Base-by-base conservation (phyloP, 805 yeast genomes). In the Kuraishia molischiana region DNA sequence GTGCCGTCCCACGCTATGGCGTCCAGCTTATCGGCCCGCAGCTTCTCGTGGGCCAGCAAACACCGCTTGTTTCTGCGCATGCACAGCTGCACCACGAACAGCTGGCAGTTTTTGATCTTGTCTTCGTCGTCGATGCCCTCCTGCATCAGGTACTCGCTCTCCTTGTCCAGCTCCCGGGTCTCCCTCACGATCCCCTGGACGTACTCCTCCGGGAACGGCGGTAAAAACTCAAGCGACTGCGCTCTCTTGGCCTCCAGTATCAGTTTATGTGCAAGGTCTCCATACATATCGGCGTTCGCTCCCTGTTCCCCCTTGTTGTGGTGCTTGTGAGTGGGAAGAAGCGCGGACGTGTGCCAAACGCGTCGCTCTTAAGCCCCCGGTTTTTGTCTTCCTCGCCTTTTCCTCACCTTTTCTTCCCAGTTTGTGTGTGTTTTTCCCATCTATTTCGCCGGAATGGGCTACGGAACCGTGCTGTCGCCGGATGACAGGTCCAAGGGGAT, bases 41-140 rank as follows among this genome's bases (percentile, higher is more conserved):
- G 67, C 42, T 69, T 67, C 52, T 89, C 85, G 52, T 92, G 87
- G 0, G 95, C 96, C 37, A 92, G 54, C 28, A 92, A 53, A 55
- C 97, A 86, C 37, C 98, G 63, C 55, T 92, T 94, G 62, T 94
- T 89, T 36, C 97, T 62, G 43, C 92, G 70, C 78, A 87, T 77
- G 32, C 86, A 77, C 20, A 89, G 58, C 44, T 78, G 80, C 5
- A 83, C 75, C 5, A 84, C 83, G 52, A 81, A 78, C 14, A 72
- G 59, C 46, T 77, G 85, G 42, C 84, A 74, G 49, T 77, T 74
- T 37, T 72, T 68, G 29, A 73, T 64, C 43, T 73, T 64, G 49
- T 60, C 62, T 24, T 59, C 67, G 4, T 29, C 41, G 29, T 53
- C 57, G 8, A 44, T 42, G 9, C 43, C 47, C 4, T 22, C 30